Percentiles rank a stretch among this genome's conserved stretches.
Evolutionary conservation across 2,329 filamentous ascomycete genomes (phyloP).

Genomic region (Beauveria scarabaeidicola): DNA sequence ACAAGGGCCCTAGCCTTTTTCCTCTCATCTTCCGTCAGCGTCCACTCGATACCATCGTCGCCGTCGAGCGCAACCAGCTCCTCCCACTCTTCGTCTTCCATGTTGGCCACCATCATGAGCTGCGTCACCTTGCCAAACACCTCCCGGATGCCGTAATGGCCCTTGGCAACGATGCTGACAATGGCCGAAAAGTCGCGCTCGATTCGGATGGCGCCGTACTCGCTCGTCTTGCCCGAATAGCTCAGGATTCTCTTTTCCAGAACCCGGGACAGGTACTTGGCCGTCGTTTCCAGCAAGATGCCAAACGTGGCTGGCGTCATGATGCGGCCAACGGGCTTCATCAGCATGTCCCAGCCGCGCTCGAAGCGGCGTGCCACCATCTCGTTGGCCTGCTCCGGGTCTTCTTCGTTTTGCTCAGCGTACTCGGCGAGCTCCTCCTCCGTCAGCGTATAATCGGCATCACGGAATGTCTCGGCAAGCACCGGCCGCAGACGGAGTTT

Average conservation of each 20-base stretch:
- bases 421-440: conserved; percentile 52
- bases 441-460: conserved; percentile 72
- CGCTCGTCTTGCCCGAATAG: conserved; percentile 70
- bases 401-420: conserved; percentile 44
- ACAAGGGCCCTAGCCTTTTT: conserved; percentile 63
- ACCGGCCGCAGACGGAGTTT: conserved; percentile 78
- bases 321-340: conserved; percentile 75
- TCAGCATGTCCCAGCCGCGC: conserved; percentile 75
- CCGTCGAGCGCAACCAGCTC: conserved; percentile 49
- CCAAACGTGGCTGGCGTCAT: conserved; percentile 72
- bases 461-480: conserved; percentile 80
- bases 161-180: conserved; percentile 56
- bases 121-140: conserved; percentile 68
- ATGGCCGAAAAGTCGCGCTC: conserved; percentile 78
- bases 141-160: conserved; percentile 71
- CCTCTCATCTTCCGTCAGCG: conserved; percentile 65
- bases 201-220: conserved; percentile 71
- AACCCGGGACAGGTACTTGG: conserved; percentile 64
- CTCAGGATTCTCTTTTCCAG: conserved; percentile 84
- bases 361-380: conserved; percentile 74
- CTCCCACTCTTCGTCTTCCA: conserved; percentile 95
- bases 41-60: conserved; percentile 62
- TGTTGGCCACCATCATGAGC: conserved; percentile 78
- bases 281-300: conserved; percentile 64
- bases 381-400: conserved; percentile 49